These are phyloP conservation scores for Bassia scoparia DNA, from an alignment of 148 eudicot species.

Conservation along the genomic window DNA sequence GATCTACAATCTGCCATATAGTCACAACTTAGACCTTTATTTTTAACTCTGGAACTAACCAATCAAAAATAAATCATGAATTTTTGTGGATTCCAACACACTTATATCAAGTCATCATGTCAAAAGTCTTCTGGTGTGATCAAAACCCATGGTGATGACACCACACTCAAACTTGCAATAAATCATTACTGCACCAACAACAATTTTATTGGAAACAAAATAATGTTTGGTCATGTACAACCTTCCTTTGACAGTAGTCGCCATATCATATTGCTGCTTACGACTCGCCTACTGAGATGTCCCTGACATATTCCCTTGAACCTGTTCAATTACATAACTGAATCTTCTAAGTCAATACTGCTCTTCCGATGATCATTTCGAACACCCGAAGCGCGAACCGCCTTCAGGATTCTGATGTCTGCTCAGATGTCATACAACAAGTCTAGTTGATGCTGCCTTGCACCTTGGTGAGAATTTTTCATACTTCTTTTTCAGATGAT, in stretches of 20 bases:
- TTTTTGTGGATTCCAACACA: conserved; percentile 16
- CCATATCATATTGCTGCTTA: not conserved
- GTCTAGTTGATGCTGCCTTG: conserved; percentile 26
- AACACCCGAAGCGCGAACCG: conserved; percentile 10
- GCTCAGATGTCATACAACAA: conserved; percentile 31
- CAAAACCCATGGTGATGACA: conserved; percentile 10
- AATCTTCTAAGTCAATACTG: conserved; percentile 28
- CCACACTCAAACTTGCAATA: not conserved
- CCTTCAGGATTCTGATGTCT: conserved; percentile 39
- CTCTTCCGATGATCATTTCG: conserved; percentile 25
- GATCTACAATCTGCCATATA: too few relatives aligned
- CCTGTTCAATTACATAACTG: conserved; percentile 43
- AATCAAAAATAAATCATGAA: conserved; percentile 17
- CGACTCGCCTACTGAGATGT: conserved; percentile 29
- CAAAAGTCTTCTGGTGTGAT: conserved; percentile 16
- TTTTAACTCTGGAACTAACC: too few relatives aligned
- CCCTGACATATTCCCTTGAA: conserved; percentile 42
- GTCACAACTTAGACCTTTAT: too few relatives aligned
- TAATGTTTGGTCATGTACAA: not conserved
- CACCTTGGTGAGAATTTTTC: conserved; percentile 20
- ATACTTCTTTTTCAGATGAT: not conserved
- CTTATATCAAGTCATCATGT: conserved; percentile 8
- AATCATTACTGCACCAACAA: too few relatives aligned
- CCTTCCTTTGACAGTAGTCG: not conserved
- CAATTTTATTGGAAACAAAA: not conserved